A percentile compares a stretch with the other conserved stretches of the same genome.
Conservation (phyloP, 2,329 filamentous ascomycete species). For the Shiraia bambusicola region DNA sequence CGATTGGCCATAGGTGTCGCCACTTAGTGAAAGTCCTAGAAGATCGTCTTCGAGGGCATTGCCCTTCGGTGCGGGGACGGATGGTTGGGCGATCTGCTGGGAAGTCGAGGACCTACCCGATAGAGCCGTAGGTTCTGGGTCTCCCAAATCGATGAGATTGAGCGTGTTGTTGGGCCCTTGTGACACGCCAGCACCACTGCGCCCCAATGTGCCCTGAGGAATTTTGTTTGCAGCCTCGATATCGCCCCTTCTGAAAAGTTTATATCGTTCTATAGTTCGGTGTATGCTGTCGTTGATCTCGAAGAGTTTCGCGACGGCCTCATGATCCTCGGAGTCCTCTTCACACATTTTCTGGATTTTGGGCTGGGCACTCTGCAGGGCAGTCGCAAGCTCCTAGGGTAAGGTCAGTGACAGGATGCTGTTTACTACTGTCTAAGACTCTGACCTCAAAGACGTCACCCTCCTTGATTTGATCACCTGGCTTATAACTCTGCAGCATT, state of each 20-base stretch:
- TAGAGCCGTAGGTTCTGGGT: slow-evolving; percentile 54
- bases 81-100: slow-evolving; percentile 44
- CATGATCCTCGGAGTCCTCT: slow-evolving; percentile 94
- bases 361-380: slow-evolving; percentile 89
- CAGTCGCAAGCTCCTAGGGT: slow-evolving; percentile 75
- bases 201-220: slow-evolving; percentile 75
- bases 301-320: slow-evolving; percentile 90
- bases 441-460: slow-evolving; percentile 67
- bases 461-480: slow-evolving; percentile 74
- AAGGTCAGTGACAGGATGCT: slow-evolving; percentile 17
- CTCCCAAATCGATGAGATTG: slow-evolving; percentile 91
- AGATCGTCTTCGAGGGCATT: slow-evolving; percentile 85
- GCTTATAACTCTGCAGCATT: slow-evolving; percentile 79
- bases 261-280: slow-evolving; percentile 91
- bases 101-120: slow-evolving; percentile 24
- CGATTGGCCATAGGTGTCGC: slow-evolving; percentile 68
- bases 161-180: slow-evolving; percentile 74
- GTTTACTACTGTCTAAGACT: slow-evolving; percentile 24
- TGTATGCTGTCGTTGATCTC: slow-evolving; percentile 99
- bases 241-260: slow-evolving; percentile 93
- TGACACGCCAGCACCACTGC: slow-evolving; percentile 62
- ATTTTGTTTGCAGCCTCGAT: slow-evolving; percentile 80
- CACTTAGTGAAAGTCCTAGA: slow-evolving; percentile 76
- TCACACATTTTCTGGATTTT: slow-evolving; percentile 99
- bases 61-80: slow-evolving; percentile 53